Evolutionary conservation across 176 grass and related monocot genomes (phyloP).

Genomic region (Carex myosuroides): DNA sequence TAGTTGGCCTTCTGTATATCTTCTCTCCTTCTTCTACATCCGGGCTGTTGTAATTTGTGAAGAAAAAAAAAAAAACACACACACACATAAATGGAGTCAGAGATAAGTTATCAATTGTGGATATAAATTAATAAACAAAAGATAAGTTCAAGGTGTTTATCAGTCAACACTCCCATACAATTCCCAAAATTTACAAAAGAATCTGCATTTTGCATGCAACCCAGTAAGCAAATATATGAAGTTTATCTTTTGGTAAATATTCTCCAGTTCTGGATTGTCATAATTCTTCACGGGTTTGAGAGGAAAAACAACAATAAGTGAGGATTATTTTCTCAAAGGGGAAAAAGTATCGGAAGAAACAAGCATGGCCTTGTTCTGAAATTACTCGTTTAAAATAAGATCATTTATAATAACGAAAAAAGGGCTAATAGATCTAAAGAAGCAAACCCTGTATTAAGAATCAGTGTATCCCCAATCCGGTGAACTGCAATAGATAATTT

Average conservation of each 20-base stretch:
- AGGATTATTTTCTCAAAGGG: not conserved
- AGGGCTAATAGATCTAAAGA: not conserved
- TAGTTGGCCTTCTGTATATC: constrained; percentile 80
- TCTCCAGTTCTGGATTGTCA: not conserved
- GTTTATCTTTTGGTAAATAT: not conserved
- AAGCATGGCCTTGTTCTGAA: not conserved
- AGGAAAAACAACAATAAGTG: not conserved
- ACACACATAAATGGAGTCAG: not conserved
- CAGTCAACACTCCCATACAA: not conserved
- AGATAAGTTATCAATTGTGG: not conserved
- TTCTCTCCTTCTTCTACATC: constrained; percentile 99
- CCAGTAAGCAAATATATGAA: not conserved
- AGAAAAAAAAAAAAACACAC: not conserved
- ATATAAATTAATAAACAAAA: not conserved
- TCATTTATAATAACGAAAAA: not conserved
- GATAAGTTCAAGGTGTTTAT: not conserved
- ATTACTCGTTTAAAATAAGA: not conserved
- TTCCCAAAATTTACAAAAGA: not conserved
- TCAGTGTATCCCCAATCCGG: constrained; percentile 85
- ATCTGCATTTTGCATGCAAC: not conserved
- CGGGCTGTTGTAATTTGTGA: constrained; percentile 41
- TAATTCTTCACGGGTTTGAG: not conserved
- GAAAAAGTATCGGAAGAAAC: not conserved
- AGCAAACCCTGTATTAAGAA: constrained; percentile 88
- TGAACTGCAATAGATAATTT: constrained; percentile 92